These are phyloP conservation scores for Fomitopsis pinicola DNA, from an alignment of 1,284 basidiomycete species.

Conservation along the genomic window DNA sequence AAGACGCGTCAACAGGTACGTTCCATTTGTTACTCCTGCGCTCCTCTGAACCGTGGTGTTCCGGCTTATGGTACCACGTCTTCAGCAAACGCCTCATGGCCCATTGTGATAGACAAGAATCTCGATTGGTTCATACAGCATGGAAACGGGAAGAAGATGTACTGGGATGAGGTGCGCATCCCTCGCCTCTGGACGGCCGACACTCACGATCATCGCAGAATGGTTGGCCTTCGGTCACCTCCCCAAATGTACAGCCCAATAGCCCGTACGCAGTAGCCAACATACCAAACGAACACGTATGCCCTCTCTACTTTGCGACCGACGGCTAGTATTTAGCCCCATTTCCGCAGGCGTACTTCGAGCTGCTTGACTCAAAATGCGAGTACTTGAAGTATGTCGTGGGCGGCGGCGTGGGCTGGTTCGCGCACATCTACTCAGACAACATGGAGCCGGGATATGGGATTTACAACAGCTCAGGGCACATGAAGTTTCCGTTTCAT, in stretches of 20 bases:
- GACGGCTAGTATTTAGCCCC: not conserved
- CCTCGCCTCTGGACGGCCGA: not conserved
- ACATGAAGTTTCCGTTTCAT: slow-evolving; percentile 51
- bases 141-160: slow-evolving; percentile 67
- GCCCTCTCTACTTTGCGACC: slow-evolving; percentile 10
- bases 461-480: slow-evolving; percentile 45
- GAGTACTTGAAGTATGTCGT: slow-evolving; percentile 51
- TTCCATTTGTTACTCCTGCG: not conserved
- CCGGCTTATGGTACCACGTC: not conserved
- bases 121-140: slow-evolving; percentile 60
- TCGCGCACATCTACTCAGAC: slow-evolving; percentile 73
- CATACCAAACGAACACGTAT: slow-evolving; percentile 53
- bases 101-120: slow-evolving; percentile 48
- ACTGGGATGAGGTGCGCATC: slow-evolving; percentile 52
- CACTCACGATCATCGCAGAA: slow-evolving; percentile 39
- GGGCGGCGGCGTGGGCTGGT: slow-evolving; percentile 73
- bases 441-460: slow-evolving; percentile 64
- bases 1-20: slow-evolving; percentile 54
- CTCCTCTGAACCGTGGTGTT: too few relatives aligned
- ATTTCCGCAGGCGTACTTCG: slow-evolving; percentile 48
- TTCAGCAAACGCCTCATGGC: slow-evolving; percentile 54
- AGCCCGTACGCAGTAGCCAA: slow-evolving; percentile 46
- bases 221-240: slow-evolving; percentile 68
- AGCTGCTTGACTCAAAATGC: slow-evolving; percentile 64
- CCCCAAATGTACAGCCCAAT: slow-evolving; percentile 56